Conservation (phyloP, 2,329 filamentous ascomycete species). For the Lasiodiplodia gonubiensis region DNA sequence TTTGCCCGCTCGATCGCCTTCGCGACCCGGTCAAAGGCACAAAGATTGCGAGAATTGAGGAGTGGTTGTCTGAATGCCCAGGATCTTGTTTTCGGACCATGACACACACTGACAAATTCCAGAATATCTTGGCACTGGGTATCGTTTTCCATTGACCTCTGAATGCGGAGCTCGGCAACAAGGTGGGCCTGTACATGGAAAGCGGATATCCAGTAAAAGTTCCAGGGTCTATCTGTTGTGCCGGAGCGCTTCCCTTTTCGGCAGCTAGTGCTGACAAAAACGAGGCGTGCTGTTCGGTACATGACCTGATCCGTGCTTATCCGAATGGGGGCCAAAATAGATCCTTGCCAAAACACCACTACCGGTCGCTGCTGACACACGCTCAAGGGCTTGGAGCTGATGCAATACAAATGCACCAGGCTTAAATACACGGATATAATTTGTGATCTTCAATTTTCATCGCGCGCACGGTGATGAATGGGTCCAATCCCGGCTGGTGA, state of each 20-base stretch:
- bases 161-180: not conserved
- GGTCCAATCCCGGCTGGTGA: not conserved
- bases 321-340: conserved; percentile 8
- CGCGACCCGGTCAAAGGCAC: too few species aligned
- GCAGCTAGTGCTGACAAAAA: conserved; percentile 14
- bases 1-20: too few species aligned
- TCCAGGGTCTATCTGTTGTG: not conserved
- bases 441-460: not conserved
- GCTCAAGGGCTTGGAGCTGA: not conserved
- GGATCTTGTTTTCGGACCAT: too few species aligned
- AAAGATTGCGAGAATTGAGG: too few species aligned
- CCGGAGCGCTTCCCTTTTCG: conserved; percentile 4
- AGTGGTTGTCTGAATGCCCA: too few species aligned
- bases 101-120: too few species aligned
- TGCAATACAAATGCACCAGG: not conserved
- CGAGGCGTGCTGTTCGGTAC: not conserved
- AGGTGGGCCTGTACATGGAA: not conserved
- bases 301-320: conserved; percentile 6
- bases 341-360: not conserved
- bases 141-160: not conserved
- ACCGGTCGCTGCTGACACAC: not conserved
- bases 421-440: not conserved
- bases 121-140: not conserved
- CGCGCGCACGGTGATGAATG: not conserved
- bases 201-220: not conserved